phyloP scores from a whole-genome alignment of 495 filamentous ascomycete species.

The Tricharina praecox region DNA sequence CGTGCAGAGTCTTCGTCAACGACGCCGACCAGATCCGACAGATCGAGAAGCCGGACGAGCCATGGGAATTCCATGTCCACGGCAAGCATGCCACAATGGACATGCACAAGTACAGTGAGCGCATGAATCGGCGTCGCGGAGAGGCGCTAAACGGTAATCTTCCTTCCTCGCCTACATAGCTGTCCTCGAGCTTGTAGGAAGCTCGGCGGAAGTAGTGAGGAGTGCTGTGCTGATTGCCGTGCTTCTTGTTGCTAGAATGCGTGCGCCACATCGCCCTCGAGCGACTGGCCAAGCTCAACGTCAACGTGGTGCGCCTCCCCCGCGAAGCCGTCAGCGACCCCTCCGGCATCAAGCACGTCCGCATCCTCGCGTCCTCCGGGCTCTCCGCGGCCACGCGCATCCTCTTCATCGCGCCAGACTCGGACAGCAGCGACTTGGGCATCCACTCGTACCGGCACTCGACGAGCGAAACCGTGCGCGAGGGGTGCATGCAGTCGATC shows the following conservation, averaged over 20 bases:
- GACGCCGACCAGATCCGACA: slow-evolving; percentile 21
- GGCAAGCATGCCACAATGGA: slow-evolving; percentile 13
- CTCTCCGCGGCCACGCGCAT: slow-evolving; percentile 28
- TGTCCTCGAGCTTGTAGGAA: background rate
- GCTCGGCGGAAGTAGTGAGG: too few relatives aligned
- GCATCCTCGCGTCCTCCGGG: slow-evolving; percentile 46
- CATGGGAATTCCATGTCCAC: slow-evolving; percentile 17
- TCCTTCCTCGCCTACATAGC: background rate
- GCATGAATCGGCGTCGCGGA: slow-evolving; percentile 22
- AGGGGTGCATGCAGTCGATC: slow-evolving; percentile 20
- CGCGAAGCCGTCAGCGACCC: slow-evolving; percentile 30
- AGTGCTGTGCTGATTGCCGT: background rate
- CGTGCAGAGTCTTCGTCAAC: slow-evolving; percentile 22
- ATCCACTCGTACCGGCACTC: slow-evolving; percentile 21
- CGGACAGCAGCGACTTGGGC: slow-evolving; percentile 12
- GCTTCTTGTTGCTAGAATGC: slow-evolving; percentile 12
- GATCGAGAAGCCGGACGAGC: slow-evolving; percentile 16
- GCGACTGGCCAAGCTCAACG: slow-evolving; percentile 42
- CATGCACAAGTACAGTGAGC: slow-evolving; percentile 12
- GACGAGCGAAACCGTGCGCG: slow-evolving; percentile 9
- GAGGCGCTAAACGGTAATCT: slow-evolving; percentile 21
- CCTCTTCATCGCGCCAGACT: slow-evolving; percentile 19
- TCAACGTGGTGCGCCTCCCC: slow-evolving; percentile 45
- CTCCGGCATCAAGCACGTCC: slow-evolving; percentile 36
- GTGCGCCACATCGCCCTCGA: slow-evolving; percentile 40